Percentiles rank a stretch among this genome's conserved stretches.
phyloP scores from a whole-genome alignment of 192 early-diverging fungal genomes.

The Umbelopsis ramanniana region DNA sequence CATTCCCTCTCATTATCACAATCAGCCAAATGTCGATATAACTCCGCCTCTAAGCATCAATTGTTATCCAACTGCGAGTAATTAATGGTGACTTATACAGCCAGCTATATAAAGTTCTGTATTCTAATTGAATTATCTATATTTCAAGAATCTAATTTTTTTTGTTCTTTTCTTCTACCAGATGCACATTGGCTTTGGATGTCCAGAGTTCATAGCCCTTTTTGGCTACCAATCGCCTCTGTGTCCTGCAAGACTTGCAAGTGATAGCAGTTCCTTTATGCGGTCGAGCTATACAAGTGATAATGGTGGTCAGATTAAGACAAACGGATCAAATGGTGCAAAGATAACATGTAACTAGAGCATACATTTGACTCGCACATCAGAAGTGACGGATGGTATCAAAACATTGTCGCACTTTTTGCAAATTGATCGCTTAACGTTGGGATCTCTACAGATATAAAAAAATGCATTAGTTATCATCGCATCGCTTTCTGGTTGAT shows the following conservation, averaged over 20 bases:
- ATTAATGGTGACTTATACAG: too few relatives aligned
- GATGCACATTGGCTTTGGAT: not conserved
- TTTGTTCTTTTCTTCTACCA: not conserved
- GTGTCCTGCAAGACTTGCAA: conserved; percentile 46
- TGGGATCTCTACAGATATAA: conserved; percentile 49
- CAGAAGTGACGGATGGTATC: conserved; percentile 54
- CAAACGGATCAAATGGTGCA: not conserved
- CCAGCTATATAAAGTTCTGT: too few relatives aligned
- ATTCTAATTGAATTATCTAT: not conserved
- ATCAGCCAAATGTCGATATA: not conserved
- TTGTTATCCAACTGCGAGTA: too few relatives aligned
- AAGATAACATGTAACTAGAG: not conserved
- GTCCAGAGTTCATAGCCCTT: conserved; percentile 18
- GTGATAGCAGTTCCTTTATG: conserved; percentile 37
- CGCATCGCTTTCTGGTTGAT: not conserved
- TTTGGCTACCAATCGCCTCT: conserved; percentile 24
- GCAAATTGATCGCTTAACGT: conserved; percentile 59
- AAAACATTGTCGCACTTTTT: conserved; percentile 57
- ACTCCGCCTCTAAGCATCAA: not conserved
- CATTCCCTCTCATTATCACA: not conserved
- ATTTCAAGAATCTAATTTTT: not conserved
- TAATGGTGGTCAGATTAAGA: not conserved
- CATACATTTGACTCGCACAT: conserved; percentile 48
- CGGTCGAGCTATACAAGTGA: conserved; percentile 35
- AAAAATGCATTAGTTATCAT: not conserved